A percentile compares a stretch with the other conserved stretches of the same genome.
Conservation (phyloP, 345 rosid species). For the Eucalyptus shirleyi region DNA sequence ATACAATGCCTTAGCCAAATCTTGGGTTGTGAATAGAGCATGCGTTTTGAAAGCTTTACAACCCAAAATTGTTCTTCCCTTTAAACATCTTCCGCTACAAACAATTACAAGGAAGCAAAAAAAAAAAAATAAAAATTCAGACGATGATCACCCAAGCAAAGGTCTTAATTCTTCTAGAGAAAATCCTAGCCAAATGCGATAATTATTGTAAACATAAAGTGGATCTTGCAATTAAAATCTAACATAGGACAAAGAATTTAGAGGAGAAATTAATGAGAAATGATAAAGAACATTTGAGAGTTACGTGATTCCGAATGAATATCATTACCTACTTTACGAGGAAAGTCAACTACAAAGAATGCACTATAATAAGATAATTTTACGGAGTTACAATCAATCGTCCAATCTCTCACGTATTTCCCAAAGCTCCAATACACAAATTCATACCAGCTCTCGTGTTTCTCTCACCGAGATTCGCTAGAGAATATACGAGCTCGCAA, state of each 20-base stretch:
- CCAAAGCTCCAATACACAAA: neutral
- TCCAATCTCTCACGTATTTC: neutral
- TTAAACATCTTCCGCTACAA: neutral
- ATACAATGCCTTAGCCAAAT: neutral
- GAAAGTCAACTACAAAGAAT: neutral
- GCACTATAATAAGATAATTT: neutral
- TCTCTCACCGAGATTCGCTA: neutral
- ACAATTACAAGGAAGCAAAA: neutral
- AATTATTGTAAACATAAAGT: neutral
- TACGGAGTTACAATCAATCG: neutral
- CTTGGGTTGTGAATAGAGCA: neutral
- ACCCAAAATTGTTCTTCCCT: neutral
- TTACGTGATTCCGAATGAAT: accelerated
- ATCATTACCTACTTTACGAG: neutral
- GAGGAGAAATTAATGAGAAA: neutral
- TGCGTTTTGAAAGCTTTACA: neutral
- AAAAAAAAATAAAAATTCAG: neutral
- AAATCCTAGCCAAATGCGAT: neutral
- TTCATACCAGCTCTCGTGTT: neutral
- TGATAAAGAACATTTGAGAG: neutral
- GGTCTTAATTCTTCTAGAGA: neutral
- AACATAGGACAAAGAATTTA: neutral
- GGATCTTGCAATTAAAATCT: neutral
- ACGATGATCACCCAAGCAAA: neutral
- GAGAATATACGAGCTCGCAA: neutral